Percentiles rank a stretch among this genome's conserved stretches.
phyloP scores from a whole-genome alignment of 345 rosid genomes.

The Bruguiera parviflora region DNA sequence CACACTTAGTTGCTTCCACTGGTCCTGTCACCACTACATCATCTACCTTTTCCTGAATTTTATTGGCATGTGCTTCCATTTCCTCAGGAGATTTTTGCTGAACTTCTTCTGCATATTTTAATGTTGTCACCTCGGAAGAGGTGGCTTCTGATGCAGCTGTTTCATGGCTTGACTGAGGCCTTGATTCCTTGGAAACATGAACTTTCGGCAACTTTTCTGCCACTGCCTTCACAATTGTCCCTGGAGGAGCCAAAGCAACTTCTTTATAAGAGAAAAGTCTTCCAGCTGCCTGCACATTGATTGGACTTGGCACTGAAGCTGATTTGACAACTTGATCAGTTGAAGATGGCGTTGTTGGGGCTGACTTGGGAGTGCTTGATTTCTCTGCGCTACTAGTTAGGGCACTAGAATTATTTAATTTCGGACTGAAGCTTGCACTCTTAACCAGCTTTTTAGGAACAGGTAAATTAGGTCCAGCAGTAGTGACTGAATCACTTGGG shows the following conservation, averaged over 20 bases:
- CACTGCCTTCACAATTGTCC: conserved; percentile 85
- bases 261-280: conserved; percentile 93
- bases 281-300: conserved; percentile 72
- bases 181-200: conserved; percentile 30
- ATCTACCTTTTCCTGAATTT: conserved; percentile 30
- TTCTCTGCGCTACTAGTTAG: conserved; percentile 47
- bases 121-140: conserved; percentile 21
- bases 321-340: conserved; percentile 54
- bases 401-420: conserved; percentile 34
- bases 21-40: conserved; percentile 25
- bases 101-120: conserved; percentile 33
- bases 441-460: conserved; percentile 53
- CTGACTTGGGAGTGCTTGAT: conserved; percentile 43
- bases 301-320: conserved; percentile 41
- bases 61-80: conserved; percentile 23
- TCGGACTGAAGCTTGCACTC: conserved; percentile 77
- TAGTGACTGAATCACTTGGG: conserved; percentile 45
- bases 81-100: conserved; percentile 32
- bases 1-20: conserved; percentile 23
- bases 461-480: conserved; percentile 42
- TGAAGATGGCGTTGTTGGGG: conserved; percentile 46
- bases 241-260: conserved; percentile 97
- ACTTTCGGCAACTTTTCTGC: conserved; percentile 67
- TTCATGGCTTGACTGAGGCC: conserved; percentile 32
- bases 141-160: conserved; percentile 27